Evolutionary conservation across 192 early-diverging fungal genomes (phyloP), one percentile per base, ranked within the genome.

Genomic region (Lunasporangiospora selenospora): DNA sequence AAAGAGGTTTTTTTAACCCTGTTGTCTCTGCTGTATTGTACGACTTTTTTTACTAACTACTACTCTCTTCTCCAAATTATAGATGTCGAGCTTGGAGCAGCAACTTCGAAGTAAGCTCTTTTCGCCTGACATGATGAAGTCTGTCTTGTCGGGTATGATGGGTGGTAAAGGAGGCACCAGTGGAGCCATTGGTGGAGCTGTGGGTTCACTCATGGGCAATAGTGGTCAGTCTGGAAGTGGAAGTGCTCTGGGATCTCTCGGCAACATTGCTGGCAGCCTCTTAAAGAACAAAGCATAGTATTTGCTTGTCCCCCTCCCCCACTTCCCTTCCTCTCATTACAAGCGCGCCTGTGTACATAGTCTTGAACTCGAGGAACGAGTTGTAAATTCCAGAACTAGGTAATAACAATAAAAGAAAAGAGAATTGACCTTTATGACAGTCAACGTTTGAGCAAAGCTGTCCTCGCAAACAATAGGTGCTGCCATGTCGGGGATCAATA

Each of bases 61-160:
- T 11, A 54, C 37, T 19, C 18, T 18, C 2, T 18, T 50, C 19
- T 26, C 23, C n/a, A n/a, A 46, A 16, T 19, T 34, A 46, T 57
- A 70, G 67, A 36, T 52, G 10, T 19, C 24, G 13, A 44, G 44
- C 4, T 36, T 70, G 19, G 67, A 70, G 48, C 60, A 43, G 3
- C 58, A 70, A 38, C 67, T 70, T 53, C 67, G 67, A 27, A 55
- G 33, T 37, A 61, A 70, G 41, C 51, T 70, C 43, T 70, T 70
- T 39, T 70, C 67, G 23, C 27, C 67, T 4, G 67, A 70, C 36
- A 61, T 58, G n/a, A 70, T 70, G 39, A 70, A 70, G 44, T 27
- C 38, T 19, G 50, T 58, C 7, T 50, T 70, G 9, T 48, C 56
- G 45, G 52, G 41, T 38, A 61, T 55, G 58, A 32, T 70, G 1